Evolutionary conservation across 345 rosid species (phyloP), one percentile per base, ranked within the genome.

Genomic region (Eucalyptus decipiens): DNA sequence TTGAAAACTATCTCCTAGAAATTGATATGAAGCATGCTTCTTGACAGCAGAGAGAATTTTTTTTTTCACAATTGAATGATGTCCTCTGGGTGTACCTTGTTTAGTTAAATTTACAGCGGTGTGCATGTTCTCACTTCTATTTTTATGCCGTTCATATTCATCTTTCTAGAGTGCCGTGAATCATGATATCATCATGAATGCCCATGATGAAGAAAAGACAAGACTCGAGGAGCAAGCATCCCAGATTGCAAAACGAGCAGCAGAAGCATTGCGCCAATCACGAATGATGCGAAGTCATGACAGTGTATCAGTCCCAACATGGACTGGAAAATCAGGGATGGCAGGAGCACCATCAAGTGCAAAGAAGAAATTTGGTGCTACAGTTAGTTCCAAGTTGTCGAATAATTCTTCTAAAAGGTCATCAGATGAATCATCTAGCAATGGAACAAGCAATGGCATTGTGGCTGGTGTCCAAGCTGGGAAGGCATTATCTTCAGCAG

Each of bases 171-270:
- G 98, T 95, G 99, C 97, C 8, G 89, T 98, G 93, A 94, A 98
- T 87, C 99, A 98, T 87, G 99, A 98, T 90, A 94, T 90, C 87
- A 97, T 97, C 89, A 92, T 97, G 93, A 91, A 95, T 86, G 97
- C 96, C 43, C 92, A 94, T 62, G 94, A 95, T 90, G 97, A 92
- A 89, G 98, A 98, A 92, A 97, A 95, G 93, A 88, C 93, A 88
- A 95, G 96, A 93, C 95, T 98, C 18, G 99, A 98, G 92, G 97
- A 96, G 72, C 95, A 97, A 93, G 98, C 99, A 86, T 94, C 97
- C 80, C 97, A 93, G 91, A 98, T 98, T 76, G 99, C 99, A 67
- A 94, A 93, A 92, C 94, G 94, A 90, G 99, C 99, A 47, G 99
- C 98, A n/a, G 99, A 98, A 92, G 99, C 99, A 26, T 90, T 98